These are phyloP conservation scores for Alternaria ventricosa DNA, from an alignment of 2,329 filamentous ascomycete species.

Conservation along the genomic window DNA sequence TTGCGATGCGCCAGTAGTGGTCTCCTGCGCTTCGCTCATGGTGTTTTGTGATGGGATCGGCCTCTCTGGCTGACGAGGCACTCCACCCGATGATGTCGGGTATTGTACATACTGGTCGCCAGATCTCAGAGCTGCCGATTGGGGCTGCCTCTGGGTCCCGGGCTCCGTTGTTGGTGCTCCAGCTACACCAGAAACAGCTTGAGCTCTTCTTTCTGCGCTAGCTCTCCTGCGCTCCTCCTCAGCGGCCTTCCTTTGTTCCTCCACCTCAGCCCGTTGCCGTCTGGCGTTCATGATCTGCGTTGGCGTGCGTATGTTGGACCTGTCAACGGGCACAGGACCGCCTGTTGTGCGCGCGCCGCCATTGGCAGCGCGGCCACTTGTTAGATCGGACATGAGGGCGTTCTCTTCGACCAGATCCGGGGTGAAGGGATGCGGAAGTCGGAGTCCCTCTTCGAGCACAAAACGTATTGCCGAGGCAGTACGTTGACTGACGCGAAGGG, in stretches of 20 bases:
- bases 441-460: slow-evolving; percentile 87
- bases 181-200: slow-evolving; percentile 61
- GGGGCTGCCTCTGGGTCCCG: slow-evolving; percentile 37
- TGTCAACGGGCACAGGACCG: slow-evolving; percentile 61
- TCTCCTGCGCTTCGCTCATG: slow-evolving; percentile 26
- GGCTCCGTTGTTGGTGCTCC: slow-evolving; percentile 44
- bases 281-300: slow-evolving; percentile 92
- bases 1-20: slow-evolving; percentile 36
- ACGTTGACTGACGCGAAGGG: slow-evolving; percentile 76
- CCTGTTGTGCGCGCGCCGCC: slow-evolving; percentile 62
- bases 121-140: slow-evolving; percentile 31
- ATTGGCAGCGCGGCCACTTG: slow-evolving; percentile 65
- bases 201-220: slow-evolving; percentile 67
- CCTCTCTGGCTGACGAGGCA: slow-evolving; percentile 39
- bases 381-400: slow-evolving; percentile 89
- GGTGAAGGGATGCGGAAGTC: slow-evolving; percentile 82
- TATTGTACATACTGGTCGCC: slow-evolving; percentile 39
- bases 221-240: slow-evolving; percentile 56
- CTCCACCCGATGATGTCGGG: slow-evolving; percentile 32
- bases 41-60: slow-evolving; percentile 30
- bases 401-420: slow-evolving; percentile 85
- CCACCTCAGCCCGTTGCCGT: slow-evolving; percentile 69
- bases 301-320: slow-evolving; percentile 76
- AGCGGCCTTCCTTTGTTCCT: slow-evolving; percentile 61
- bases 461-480: slow-evolving; percentile 92